These are phyloP conservation scores for Fusarium guadeloupense DNA, from an alignment of 2,329 filamentous ascomycete species.

Conservation along the genomic window DNA sequence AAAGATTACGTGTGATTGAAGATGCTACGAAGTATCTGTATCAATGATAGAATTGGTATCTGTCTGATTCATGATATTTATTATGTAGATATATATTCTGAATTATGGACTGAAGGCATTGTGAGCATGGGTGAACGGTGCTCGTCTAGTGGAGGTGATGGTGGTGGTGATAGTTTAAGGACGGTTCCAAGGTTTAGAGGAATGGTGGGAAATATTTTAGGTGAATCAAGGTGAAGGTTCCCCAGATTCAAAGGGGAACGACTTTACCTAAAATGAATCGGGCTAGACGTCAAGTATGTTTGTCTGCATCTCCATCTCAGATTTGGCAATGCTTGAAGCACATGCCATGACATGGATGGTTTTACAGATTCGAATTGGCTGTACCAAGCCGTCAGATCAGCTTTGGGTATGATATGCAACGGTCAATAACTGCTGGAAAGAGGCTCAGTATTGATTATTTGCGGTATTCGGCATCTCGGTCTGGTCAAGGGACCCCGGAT, in stretches of 20 bases:
- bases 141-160: background rate
- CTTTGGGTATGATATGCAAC: background rate
- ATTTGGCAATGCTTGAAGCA: background rate
- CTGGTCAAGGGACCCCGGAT: slow-evolving; percentile 1
- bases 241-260: slow-evolving; percentile 8
- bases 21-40: background rate
- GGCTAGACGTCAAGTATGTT: slow-evolving; percentile 4
- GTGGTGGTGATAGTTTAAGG: background rate
- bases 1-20: slow-evolving; percentile 2
- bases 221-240: slow-evolving; percentile 27
- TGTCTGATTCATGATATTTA: background rate
- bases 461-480: slow-evolving; percentile 55
- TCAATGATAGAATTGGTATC: background rate
- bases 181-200: background rate
- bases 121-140: background rate
- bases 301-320: background rate
- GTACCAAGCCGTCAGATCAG: background rate
- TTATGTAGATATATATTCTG: no score
- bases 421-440: background rate
- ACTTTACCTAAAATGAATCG: slow-evolving; percentile 8
- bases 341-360: background rate
- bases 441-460: background rate
- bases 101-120: background rate
- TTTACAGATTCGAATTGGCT: background rate
- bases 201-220: background rate